Evolutionary conservation across 495 filamentous ascomycete species (phyloP), one percentile per base, ranked within the genome.

Genomic region (Aspergillus homomorphus): DNA sequence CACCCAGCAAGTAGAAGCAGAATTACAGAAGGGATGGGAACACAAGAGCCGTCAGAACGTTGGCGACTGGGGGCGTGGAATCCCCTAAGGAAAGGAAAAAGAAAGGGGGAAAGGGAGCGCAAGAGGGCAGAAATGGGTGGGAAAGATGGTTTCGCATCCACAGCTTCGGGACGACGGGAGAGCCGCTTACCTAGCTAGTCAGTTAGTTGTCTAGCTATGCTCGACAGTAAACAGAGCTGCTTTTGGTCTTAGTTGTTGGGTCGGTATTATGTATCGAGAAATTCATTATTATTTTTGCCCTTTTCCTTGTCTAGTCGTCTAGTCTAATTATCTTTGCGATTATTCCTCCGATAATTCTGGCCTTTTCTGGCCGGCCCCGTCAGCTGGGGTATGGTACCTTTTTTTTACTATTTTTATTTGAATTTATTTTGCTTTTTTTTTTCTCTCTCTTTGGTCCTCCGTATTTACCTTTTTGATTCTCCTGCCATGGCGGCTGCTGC

Each of bases 131-230:
- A 50, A 65, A 61, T 61, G 56, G 53, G 51, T 52, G 23, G 56
- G 50, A 62, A 43, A 58, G 61, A 61, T 56, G 54, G 57, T 57
- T 51, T 64, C 62, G 53, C 61, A 64, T 68, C 69, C 68, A 71
- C 62, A 65, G 65, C 66, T 63, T 65, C 67, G 70, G 66, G 63
- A 68, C 45, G 45, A 38, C 67, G 70, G 72, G 69, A 72, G 69
- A 73, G 72, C 69, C 70, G 67, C 60, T 24, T 53, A 22, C 50
- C 24, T 57, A 38, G 16, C 50, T 52, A n/a, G n/a, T n/a, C n/a
- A n/a, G n/a, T n/a, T n/a, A n/a, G n/a, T n/a, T n/a, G n/a, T n/a
- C n/a, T n/a, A 30, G 48, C 68, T 63, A 54, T 62, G 55, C 63
- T 63, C 61, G 65, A 64, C 60, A 67, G 66, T 63, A 62, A 66